phyloP scores from a whole-genome alignment of 2,329 filamentous ascomycete genomes.

The Phaeosphaeriaceae sp. region DNA sequence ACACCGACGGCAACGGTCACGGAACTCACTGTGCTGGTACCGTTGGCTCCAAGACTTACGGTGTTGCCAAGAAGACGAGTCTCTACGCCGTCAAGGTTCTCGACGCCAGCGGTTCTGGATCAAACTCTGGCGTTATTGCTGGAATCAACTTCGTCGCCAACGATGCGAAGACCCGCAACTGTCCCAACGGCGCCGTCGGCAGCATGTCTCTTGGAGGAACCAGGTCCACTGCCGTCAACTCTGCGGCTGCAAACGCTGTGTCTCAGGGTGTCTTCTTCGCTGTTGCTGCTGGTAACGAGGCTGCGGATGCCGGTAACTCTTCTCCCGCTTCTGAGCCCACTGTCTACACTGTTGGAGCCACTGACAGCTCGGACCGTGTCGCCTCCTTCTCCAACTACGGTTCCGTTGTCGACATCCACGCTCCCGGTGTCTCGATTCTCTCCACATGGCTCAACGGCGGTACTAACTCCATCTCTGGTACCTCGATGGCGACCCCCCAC shows the following conservation, averaged over 20 bases:
- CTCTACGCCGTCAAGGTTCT: constrained; percentile 53
- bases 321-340: constrained; percentile 50
- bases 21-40: constrained; percentile 50
- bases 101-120: constrained; percentile 47
- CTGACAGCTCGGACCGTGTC: constrained; percentile 44
- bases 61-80: constrained; percentile 49
- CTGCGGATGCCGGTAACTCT: constrained; percentile 37
- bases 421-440: constrained; percentile 51
- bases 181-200: constrained; percentile 47
- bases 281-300: constrained; percentile 52
- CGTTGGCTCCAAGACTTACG: constrained; percentile 47
- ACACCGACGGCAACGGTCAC: constrained; percentile 50
- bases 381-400: constrained; percentile 53
- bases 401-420: constrained; percentile 48
- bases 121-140: constrained; percentile 50
- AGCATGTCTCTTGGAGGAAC: constrained; percentile 52
- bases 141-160: constrained; percentile 49
- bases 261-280: constrained; percentile 49
- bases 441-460: constrained; percentile 58
- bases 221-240: constrained; percentile 48
- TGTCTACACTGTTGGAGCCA: constrained; percentile 52
- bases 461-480: constrained; percentile 64
- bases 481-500: constrained; percentile 74
- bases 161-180: constrained; percentile 44
- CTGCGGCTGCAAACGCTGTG: constrained; percentile 47